Percentiles rank a stretch among this genome's conserved stretches.
Conservation (phyloP, 352 stramenopile genomes). For the Phytophthora gonapodyides region DNA sequence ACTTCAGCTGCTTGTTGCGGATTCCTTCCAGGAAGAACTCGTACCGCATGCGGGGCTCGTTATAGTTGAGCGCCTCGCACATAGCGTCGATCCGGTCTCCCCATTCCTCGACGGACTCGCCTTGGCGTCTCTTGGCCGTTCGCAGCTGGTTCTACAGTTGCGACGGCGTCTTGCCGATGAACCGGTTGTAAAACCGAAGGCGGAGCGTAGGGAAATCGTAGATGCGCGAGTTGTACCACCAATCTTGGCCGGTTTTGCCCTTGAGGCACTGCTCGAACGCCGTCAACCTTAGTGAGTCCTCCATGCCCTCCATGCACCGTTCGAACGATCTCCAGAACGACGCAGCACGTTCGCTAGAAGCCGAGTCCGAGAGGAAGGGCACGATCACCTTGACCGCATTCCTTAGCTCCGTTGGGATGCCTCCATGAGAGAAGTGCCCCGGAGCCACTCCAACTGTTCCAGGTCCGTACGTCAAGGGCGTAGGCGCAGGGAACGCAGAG, state of each 20-base stretch:
- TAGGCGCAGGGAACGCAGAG: too few relatives aligned
- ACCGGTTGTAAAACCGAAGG: constrained; percentile 4
- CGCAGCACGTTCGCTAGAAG: too few relatives aligned
- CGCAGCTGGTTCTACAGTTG: background rate
- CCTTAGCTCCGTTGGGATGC: too few relatives aligned
- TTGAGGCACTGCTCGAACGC: constrained; percentile 12
- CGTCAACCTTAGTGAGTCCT: background rate
- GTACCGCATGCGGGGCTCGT: constrained; percentile 10
- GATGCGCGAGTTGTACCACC: constrained; percentile 14
- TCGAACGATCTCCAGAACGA: too few relatives aligned
- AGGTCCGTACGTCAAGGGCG: too few relatives aligned
- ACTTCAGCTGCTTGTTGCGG: background rate
- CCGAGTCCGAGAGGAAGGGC: too few relatives aligned
- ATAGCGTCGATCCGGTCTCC: background rate
- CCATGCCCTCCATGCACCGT: background rate
- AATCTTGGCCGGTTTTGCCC: background rate
- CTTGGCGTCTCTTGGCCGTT: background rate
- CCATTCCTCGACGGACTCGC: constrained; percentile 8
- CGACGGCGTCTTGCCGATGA: constrained; percentile 5
- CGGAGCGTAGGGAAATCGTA: background rate
- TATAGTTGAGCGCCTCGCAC: constrained; percentile 2
- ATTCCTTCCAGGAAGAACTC: constrained; percentile 7
- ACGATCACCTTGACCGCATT: too few relatives aligned
- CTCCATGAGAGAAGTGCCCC: too few relatives aligned
- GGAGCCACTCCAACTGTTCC: too few relatives aligned